Evolutionary conservation across 2,329 filamentous ascomycete species (phyloP).

Genomic region (Penicillium janthinellum): DNA sequence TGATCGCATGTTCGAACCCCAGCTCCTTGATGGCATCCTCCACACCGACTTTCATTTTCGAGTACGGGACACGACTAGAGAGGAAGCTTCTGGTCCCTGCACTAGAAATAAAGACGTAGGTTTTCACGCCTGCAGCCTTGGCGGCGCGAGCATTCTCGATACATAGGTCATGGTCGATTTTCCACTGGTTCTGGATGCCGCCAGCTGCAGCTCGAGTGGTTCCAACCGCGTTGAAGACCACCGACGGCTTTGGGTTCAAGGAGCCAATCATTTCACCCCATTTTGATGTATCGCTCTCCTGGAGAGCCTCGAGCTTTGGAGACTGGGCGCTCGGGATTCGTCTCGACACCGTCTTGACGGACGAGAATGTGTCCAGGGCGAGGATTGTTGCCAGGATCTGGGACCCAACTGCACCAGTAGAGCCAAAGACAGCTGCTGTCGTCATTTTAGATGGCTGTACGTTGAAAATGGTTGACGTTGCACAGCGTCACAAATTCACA

Average conservation of each 20-base stretch:
- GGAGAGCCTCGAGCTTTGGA: slow-evolving; percentile 30
- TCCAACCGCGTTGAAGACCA: slow-evolving; percentile 38
- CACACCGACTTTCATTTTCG: slow-evolving; percentile 42
- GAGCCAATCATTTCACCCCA: slow-evolving; percentile 31
- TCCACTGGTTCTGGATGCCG: slow-evolving; percentile 38
- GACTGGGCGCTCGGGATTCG: slow-evolving; percentile 28
- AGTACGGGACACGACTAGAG: slow-evolving; percentile 35
- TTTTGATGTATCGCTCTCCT: slow-evolving; percentile 35
- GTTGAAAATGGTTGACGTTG: not conserved
- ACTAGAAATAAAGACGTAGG: slow-evolving; percentile 41
- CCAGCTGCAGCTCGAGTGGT: slow-evolving; percentile 39
- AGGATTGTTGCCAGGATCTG: slow-evolving; percentile 35
- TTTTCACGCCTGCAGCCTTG: slow-evolving; percentile 39
- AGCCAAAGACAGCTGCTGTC: slow-evolving; percentile 35
- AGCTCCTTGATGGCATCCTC: slow-evolving; percentile 40
- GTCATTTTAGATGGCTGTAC: slow-evolving; percentile 23
- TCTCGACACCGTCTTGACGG: slow-evolving; percentile 32
- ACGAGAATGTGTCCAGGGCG: slow-evolving; percentile 23
- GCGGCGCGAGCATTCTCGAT: slow-evolving; percentile 40
- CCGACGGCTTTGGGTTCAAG: slow-evolving; percentile 28
- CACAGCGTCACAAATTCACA: not conserved
- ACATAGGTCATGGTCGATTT: slow-evolving; percentile 42
- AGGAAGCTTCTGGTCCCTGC: slow-evolving; percentile 34
- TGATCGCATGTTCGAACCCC: slow-evolving; percentile 40
- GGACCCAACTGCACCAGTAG: slow-evolving; percentile 36